Conservation (phyloP, 208 protist species). For the Crithidia thermophila region DNA sequence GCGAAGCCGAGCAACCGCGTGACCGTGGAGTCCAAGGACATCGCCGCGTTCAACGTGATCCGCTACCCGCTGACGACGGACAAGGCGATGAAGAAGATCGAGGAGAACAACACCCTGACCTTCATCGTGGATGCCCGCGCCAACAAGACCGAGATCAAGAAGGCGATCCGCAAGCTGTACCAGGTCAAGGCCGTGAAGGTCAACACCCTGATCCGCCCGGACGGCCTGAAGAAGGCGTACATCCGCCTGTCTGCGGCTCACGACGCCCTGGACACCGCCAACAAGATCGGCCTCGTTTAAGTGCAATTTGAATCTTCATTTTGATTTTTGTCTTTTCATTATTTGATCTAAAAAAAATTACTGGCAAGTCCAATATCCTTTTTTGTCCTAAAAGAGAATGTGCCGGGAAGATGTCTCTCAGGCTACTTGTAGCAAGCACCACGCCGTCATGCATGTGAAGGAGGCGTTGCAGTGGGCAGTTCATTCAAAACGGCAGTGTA, state of each 20-base stretch:
- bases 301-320: no score
- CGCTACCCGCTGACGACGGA: constrained; percentile 98
- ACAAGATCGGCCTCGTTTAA: constrained; percentile 97
- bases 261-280: constrained; percentile 98
- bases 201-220: constrained; percentile 99
- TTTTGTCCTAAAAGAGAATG: no score
- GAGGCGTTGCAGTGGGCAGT: no score
- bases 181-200: constrained; percentile 97
- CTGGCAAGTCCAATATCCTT: no score
- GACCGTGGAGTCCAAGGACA: constrained; percentile 80
- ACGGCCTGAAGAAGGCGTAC: constrained; percentile 99
- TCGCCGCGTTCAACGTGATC: constrained; percentile 93
- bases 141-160: constrained; percentile 99
- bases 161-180: constrained; percentile 98
- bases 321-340: no score
- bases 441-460: no score
- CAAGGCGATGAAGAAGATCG: constrained; percentile 99
- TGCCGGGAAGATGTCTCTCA: no score
- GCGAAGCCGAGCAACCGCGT: constrained; percentile 94
- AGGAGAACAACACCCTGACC: constrained; percentile 99
- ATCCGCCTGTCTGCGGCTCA: constrained; percentile 94
- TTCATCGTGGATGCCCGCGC: constrained; percentile 98
- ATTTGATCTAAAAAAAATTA: no score
- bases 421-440: no score
- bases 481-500: no score